These are phyloP conservation scores for Microbotryomycetes sp. DNA, from an alignment of 1,284 basidiomycete species.

Conservation along the genomic window DNA sequence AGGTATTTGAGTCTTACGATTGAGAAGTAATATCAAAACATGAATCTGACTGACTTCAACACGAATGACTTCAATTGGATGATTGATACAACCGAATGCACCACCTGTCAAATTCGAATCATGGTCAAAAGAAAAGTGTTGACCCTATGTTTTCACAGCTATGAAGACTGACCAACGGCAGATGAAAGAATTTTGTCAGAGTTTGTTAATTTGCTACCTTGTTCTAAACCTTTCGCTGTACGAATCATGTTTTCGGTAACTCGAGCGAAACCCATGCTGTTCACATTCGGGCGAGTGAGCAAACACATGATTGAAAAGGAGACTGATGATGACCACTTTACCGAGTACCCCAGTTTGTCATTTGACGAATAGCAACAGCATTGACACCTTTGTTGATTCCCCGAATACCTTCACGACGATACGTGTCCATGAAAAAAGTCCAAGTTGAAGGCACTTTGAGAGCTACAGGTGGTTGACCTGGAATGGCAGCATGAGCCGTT, in stretches of 20 bases:
- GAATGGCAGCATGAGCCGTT: conserved; percentile 67
- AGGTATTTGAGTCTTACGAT: too few relatives aligned
- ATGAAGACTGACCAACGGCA: conserved; percentile 52
- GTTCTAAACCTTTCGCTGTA: conserved; percentile 59
- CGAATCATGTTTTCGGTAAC: conserved; percentile 80
- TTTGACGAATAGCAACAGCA: conserved; percentile 67
- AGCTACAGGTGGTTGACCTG: conserved; percentile 8
- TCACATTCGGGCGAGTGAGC: not conserved
- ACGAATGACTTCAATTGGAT: conserved; percentile 93
- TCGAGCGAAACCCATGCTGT: conserved; percentile 24
- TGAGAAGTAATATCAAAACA: not conserved
- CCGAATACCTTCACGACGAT: conserved; percentile 79
- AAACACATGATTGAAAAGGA: not conserved
- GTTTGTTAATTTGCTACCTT: conserved; percentile 64
- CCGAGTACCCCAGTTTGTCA: conserved; percentile 98
- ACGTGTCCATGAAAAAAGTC: conserved; percentile 86
- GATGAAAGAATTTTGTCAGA: conserved; percentile 86
- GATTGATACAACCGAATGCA: conserved; percentile 96
- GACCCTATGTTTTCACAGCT: not conserved
- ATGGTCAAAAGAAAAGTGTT: not conserved
- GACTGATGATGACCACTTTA: not conserved
- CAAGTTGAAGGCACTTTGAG: conserved; percentile 2
- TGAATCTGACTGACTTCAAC: conserved; percentile 52
- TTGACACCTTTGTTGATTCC: conserved; percentile 99
- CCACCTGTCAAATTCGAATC: conserved; percentile 49